These are phyloP conservation scores for Kluyveromyces sp. DNA, from an alignment of 1,139 yeast species.

Conservation along the genomic window DNA sequence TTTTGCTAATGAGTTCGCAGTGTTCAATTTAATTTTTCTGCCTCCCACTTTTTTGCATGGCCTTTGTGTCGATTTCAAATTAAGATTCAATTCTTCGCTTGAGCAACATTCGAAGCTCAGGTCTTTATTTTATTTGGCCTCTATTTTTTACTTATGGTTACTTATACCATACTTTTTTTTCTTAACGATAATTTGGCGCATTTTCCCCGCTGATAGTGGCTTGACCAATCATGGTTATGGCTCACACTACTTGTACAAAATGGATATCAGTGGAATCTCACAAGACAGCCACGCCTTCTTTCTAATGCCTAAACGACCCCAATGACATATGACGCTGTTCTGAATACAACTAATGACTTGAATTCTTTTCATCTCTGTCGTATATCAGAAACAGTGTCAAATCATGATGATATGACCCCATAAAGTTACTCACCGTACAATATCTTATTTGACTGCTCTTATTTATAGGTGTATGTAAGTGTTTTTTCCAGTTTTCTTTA, in stretches of 20 bases:
- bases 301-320: not conserved
- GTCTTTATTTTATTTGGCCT: not conserved
- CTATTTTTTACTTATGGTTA: not conserved
- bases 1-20: too few relatives aligned
- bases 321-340: not conserved
- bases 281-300: not conserved
- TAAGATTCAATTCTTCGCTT: too few relatives aligned
- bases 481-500: not conserved
- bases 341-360: not conserved
- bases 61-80: conserved; percentile 79
- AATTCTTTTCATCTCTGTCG: not conserved
- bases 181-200: not conserved
- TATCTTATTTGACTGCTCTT: conserved; percentile 1
- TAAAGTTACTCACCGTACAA: not conserved
- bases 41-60: not conserved
- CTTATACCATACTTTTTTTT: not conserved
- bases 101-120: not conserved
- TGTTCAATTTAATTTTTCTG: not conserved
- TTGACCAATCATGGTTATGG: conserved; percentile 82
- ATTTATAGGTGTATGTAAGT: conserved; percentile 3
- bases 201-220: conserved; percentile 36
- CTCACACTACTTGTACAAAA: conserved; percentile 50
- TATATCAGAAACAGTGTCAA: not conserved
- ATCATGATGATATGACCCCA: not conserved
- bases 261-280: not conserved